Evolutionary conservation across 495 filamentous ascomycete genomes (phyloP).

Genomic region (Trichoderma reesei): DNA sequence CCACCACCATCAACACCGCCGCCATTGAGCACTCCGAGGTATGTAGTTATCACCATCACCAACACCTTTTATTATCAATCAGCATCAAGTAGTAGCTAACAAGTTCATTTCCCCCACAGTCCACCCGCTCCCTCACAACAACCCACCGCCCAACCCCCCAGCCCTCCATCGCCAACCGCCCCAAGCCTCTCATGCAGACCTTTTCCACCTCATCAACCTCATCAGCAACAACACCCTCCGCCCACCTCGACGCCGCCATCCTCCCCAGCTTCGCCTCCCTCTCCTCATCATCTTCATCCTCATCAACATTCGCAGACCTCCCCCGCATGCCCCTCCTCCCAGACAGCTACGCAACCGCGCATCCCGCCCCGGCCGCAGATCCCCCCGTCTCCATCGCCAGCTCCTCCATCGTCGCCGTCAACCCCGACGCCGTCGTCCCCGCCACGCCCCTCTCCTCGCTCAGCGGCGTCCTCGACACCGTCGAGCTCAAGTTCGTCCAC

Average conservation of each 20-base stretch:
- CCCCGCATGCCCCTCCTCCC: conserved; percentile 34
- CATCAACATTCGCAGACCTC: conserved; percentile 31
- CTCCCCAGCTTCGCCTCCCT: conserved; percentile 26
- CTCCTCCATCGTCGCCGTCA: conserved; percentile 34
- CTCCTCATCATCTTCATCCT: background rate
- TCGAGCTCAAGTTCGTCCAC: conserved; percentile 37
- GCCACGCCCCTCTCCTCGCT: conserved; percentile 31
- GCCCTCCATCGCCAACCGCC: conserved; percentile 17
- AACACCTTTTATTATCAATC: conserved; percentile 10
- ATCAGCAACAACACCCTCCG: conserved; percentile 25
- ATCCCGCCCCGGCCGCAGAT: conserved; percentile 18
- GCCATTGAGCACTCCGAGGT: conserved; percentile 24
- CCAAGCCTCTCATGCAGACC: conserved; percentile 39
- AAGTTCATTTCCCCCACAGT: conserved; percentile 20
- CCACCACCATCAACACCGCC: no score
- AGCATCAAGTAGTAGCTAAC: conserved; percentile 12
- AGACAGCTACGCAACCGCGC: conserved; percentile 26
- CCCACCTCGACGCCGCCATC: conserved; percentile 18
- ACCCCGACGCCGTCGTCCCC: conserved; percentile 32
- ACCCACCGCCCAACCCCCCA: conserved; percentile 26
- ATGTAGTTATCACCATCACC: no score
- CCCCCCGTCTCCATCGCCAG: conserved; percentile 24
- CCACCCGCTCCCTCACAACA: conserved; percentile 23
- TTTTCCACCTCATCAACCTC: conserved; percentile 32
- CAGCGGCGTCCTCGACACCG: conserved; percentile 36